A percentile compares a stretch with the other conserved stretches of the same genome.
phyloP scores from a whole-genome alignment of 768 basidiomycete genomes.

The Postia placenta region DNA sequence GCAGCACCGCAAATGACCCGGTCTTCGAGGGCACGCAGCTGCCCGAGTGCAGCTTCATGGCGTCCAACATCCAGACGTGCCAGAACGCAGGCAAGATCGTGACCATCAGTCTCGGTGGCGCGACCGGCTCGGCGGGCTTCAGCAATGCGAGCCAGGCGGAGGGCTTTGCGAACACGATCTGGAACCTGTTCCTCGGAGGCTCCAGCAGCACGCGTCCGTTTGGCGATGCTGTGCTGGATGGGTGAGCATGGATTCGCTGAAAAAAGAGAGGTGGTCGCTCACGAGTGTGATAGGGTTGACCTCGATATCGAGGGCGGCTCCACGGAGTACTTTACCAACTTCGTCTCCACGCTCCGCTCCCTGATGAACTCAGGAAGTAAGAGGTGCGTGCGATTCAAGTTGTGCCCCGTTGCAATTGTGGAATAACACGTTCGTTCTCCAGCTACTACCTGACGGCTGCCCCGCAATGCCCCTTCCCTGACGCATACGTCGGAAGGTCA shows the following conservation, averaged over 20 bases:
- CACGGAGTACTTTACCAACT: slow-evolving; percentile 20
- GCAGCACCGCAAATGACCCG: slow-evolving; percentile 48
- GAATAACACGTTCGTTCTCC: background rate
- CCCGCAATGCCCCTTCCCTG: slow-evolving; percentile 67
- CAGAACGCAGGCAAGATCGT: slow-evolving; percentile 40
- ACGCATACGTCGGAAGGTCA: slow-evolving; percentile 44
- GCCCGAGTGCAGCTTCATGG: slow-evolving; percentile 55
- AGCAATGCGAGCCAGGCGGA: slow-evolving; percentile 49
- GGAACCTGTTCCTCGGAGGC: slow-evolving; percentile 70
- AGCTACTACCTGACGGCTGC: slow-evolving; percentile 66
- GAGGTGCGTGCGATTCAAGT: slow-evolving; percentile 33
- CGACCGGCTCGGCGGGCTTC: slow-evolving; percentile 57
- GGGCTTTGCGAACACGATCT: slow-evolving; percentile 60
- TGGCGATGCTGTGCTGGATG: slow-evolving; percentile 65
- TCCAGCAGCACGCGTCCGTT: slow-evolving; percentile 59
- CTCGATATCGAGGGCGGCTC: slow-evolving; percentile 71
- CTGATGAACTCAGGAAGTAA: slow-evolving; percentile 47
- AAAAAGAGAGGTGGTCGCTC: background rate
- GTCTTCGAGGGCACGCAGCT: slow-evolving; percentile 59
- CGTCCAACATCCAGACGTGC: slow-evolving; percentile 56
- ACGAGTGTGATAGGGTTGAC: slow-evolving; percentile 35
- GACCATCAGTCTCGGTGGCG: slow-evolving; percentile 34
- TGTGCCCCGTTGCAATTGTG: slow-evolving; percentile 1
- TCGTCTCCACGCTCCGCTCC: slow-evolving; percentile 48
- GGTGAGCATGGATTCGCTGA: slow-evolving; percentile 32